phyloP scores from a whole-genome alignment of 1,284 basidiomycete genomes.

The Ceratobasidium theobromae region DNA sequence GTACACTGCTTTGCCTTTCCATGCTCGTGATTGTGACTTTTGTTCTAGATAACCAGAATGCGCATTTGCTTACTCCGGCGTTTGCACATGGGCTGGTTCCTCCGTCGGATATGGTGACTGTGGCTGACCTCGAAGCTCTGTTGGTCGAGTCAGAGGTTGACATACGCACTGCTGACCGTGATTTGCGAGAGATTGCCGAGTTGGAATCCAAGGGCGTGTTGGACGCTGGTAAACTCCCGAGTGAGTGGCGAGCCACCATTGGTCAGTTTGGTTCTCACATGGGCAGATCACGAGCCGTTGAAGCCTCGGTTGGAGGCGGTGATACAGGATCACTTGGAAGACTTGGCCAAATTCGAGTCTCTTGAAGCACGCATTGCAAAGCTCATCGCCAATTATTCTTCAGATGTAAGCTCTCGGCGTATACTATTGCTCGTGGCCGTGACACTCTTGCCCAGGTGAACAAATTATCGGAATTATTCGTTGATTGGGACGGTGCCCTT shows the following conservation, averaged over 20 bases:
- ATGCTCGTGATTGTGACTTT: background rate
- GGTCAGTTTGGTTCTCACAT: background rate
- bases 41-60: slow-evolving; percentile 63
- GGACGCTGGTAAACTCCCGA: slow-evolving; percentile 65
- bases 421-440: background rate
- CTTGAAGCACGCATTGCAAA: slow-evolving; percentile 64
- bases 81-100: slow-evolving; percentile 58
- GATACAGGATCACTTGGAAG: slow-evolving; percentile 59
- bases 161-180: slow-evolving; percentile 73
- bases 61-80: slow-evolving; percentile 66
- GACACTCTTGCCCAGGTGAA: slow-evolving; percentile 59
- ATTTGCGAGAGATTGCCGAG: slow-evolving; percentile 70
- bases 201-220: slow-evolving; percentile 69
- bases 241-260: slow-evolving; percentile 46
- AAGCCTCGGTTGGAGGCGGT: slow-evolving; percentile 61
- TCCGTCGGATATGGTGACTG: slow-evolving; percentile 62
- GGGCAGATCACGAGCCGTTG: slow-evolving; percentile 60
- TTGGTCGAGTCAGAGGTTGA: slow-evolving; percentile 77
- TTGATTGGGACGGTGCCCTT: slow-evolving; percentile 74
- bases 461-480: slow-evolving; percentile 73
- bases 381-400: slow-evolving; percentile 66
- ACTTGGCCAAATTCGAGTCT: slow-evolving; percentile 53
- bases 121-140: slow-evolving; percentile 66
- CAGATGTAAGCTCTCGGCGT: slow-evolving; percentile 53
- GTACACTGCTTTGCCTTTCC: background rate